Evolutionary conservation across 179 eudicot species (phyloP).

Genomic region (Silene vulgaris): DNA sequence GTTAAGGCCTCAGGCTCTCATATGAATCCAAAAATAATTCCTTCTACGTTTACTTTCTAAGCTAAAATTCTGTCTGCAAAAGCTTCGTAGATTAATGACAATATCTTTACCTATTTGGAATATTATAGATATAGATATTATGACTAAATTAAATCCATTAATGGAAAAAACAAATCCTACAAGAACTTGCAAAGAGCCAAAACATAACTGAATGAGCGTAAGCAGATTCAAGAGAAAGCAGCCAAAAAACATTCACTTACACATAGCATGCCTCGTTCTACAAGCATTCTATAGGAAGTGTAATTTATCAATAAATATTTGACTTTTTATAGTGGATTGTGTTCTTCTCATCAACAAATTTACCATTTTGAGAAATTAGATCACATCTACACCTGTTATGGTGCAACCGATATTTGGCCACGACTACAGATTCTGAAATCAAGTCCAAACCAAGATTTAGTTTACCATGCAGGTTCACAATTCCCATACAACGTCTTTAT

Average conservation of each 20-base stretch:
- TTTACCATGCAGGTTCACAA: no score
- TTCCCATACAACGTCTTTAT: neutral
- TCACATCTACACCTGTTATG: no score
- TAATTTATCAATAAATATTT: no score
- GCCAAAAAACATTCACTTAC: neutral
- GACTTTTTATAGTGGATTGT: no score
- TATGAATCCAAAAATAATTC: neutral
- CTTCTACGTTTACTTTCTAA: neutral
- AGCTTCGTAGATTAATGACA: neutral
- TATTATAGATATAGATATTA: no score
- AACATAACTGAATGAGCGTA: neutral
- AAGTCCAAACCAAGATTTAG: no score
- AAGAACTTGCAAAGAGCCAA: neutral
- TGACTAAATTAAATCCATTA: neutral
- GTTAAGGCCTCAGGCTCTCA: neutral
- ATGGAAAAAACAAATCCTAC: neutral
- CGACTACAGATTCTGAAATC: no score
- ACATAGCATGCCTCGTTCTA: neutral
- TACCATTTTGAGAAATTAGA: no score
- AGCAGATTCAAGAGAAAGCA: neutral
- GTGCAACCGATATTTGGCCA: no score
- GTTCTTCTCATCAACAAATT: no score
- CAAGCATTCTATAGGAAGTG: neutral
- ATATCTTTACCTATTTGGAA: neutral
- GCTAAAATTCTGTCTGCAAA: neutral